These are phyloP conservation scores for Mycena albidolilacea DNA, from an alignment of 768 basidiomycete genomes.

Conservation along the genomic window DNA sequence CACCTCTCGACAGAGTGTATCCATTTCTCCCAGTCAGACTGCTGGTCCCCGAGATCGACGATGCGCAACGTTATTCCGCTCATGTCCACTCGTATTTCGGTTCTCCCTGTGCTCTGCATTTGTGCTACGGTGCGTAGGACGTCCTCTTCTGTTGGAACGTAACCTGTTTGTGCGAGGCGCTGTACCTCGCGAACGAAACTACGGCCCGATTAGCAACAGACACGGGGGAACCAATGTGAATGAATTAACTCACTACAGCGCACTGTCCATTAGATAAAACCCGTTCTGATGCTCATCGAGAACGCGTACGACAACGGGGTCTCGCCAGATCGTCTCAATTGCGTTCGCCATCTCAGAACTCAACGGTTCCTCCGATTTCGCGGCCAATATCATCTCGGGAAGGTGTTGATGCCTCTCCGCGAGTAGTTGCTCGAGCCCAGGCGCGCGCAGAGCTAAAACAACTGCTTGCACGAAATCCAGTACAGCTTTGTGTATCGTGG, in stretches of 20 bases:
- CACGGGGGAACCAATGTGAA: background rate
- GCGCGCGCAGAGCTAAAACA: background rate
- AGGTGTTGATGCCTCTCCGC: background rate
- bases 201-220: no score
- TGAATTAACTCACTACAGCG: constrained; percentile 68
- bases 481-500: constrained; percentile 75
- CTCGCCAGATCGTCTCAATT: constrained; percentile 66
- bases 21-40: no score
- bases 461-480: background rate
- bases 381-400: background rate
- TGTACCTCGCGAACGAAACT: no score
- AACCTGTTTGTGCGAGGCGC: no score
- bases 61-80: no score
- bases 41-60: no score
- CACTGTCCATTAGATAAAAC: constrained; percentile 89
- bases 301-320: constrained; percentile 55
- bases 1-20: no score
- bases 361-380: constrained; percentile 59
- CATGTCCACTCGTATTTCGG: no score
- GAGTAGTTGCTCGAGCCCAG: background rate
- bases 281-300: constrained; percentile 59
- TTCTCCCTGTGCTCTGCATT: no score
- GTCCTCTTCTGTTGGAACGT: no score
- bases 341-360: constrained; percentile 71
- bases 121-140: no score